Conservation (phyloP, 2,329 filamentous ascomycete species). For the Pseudogymnoascus sp. region DNA sequence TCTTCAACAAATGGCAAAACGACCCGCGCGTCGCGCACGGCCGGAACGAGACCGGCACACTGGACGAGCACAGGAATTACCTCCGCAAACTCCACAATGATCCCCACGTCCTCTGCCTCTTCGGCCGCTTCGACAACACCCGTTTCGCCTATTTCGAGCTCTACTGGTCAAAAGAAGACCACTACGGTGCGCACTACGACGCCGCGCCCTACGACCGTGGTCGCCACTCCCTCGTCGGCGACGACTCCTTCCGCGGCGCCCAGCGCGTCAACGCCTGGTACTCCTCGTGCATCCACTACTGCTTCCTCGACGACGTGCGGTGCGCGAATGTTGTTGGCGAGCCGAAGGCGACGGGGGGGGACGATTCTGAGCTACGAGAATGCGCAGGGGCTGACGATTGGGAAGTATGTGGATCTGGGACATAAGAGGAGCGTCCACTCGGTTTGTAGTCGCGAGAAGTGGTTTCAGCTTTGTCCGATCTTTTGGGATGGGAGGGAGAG, state of each 20-base stretch:
- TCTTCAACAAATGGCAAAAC: conserved; percentile 79
- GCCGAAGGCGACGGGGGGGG: conserved; percentile 61
- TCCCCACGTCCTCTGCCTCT: conserved; percentile 62
- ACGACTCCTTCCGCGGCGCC: conserved; percentile 51
- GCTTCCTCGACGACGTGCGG: conserved; percentile 55
- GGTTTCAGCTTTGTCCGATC: conserved; percentile 40
- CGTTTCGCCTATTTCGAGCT: conserved; percentile 75
- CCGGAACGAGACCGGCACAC: conserved; percentile 72
- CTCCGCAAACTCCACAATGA: conserved; percentile 61
- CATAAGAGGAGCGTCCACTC: conserved; percentile 35
- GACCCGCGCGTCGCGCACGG: conserved; percentile 73
- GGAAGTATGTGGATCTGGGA: conserved; percentile 33
- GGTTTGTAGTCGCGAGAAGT: conserved; percentile 33
- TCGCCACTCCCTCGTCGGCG: conserved; percentile 53
- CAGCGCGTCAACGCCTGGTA: conserved; percentile 57
- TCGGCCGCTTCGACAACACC: conserved; percentile 65
- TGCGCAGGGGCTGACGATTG: conserved; percentile 27
- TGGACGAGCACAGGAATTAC: conserved; percentile 69
- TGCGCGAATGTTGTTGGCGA: conserved; percentile 57
- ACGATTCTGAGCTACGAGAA: conserved; percentile 49
- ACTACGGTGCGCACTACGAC: conserved; percentile 52
- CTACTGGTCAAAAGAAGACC: conserved; percentile 68
- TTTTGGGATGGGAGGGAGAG: conserved; percentile 42
- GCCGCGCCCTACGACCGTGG: conserved; percentile 52
- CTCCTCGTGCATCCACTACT: conserved; percentile 56